These are phyloP conservation scores for Cladosporium velox DNA, from an alignment of 2,329 filamentous ascomycete genomes.

Conservation along the genomic window DNA sequence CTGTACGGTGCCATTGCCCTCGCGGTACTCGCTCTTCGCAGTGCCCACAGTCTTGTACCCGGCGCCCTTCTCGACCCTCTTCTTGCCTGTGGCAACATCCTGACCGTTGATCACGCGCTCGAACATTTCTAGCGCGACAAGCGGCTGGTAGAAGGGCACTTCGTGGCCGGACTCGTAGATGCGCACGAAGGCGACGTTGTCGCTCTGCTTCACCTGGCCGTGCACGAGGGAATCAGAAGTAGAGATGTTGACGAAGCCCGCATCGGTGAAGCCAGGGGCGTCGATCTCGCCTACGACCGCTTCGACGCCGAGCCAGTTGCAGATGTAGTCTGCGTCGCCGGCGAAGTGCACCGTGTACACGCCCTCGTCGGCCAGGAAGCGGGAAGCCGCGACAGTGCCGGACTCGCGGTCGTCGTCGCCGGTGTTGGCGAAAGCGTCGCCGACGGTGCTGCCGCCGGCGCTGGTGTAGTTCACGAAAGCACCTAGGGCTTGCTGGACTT, in stretches of 20 bases:
- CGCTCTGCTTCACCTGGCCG: slow-evolving; percentile 56
- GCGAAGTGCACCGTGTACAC: slow-evolving; percentile 48
- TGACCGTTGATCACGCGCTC: slow-evolving; percentile 50
- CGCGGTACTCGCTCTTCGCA: slow-evolving; percentile 36
- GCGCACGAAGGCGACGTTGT: slow-evolving; percentile 53
- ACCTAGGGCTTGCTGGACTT: slow-evolving; percentile 60
- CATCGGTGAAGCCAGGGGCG: slow-evolving; percentile 44
- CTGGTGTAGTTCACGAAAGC: slow-evolving; percentile 61
- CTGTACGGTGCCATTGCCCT: slow-evolving; percentile 51
- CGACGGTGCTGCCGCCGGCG: slow-evolving; percentile 45
- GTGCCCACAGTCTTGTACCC: slow-evolving; percentile 30
- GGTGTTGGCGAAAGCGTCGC: slow-evolving; percentile 48
- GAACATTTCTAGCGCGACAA: slow-evolving; percentile 52
- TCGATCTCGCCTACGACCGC: slow-evolving; percentile 44
- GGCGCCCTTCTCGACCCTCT: slow-evolving; percentile 13
- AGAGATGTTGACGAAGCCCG: slow-evolving; percentile 52
- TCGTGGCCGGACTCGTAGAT: slow-evolving; percentile 54
- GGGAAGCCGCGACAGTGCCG: slow-evolving; percentile 45
- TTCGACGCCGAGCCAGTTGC: slow-evolving; percentile 51
- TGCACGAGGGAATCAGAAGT: slow-evolving; percentile 51
- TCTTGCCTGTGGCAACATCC: slow-evolving; percentile 54
- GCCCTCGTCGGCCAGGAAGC: slow-evolving; percentile 42
- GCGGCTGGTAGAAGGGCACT: slow-evolving; percentile 57
- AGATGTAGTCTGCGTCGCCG: slow-evolving; percentile 53
- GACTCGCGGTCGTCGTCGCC: slow-evolving; percentile 53